Evolutionary conservation across 2,329 filamentous ascomycete species (phyloP).

Genomic region (Fusarium newnesense): DNA sequence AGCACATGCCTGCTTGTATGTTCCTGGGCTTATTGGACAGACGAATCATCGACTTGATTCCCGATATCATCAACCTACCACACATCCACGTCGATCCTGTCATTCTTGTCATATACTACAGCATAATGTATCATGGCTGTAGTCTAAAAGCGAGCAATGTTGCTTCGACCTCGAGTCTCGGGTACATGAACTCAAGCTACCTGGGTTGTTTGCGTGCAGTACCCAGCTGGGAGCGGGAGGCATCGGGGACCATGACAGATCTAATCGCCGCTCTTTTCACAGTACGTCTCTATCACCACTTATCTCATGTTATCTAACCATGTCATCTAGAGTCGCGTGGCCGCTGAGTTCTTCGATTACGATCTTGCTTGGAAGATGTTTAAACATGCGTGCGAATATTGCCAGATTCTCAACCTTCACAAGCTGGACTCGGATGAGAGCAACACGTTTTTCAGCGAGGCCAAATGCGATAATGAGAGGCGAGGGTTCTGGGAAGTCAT

Average conservation of each 20-base stretch:
- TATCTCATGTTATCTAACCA: background rate
- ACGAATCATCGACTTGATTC: conserved; percentile 45
- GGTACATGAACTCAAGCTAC: conserved; percentile 42
- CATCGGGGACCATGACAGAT: conserved; percentile 46
- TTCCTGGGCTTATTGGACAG: conserved; percentile 44
- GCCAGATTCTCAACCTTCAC: conserved; percentile 46
- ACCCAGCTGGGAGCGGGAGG: conserved; percentile 46
- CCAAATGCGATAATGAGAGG: conserved; percentile 40
- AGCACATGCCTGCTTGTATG: conserved; percentile 44
- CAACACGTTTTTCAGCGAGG: conserved; percentile 12
- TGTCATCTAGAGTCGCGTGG: conserved; percentile 40
- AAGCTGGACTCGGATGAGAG: conserved; percentile 44
- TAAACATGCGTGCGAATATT: conserved; percentile 45
- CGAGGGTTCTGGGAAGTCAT: conserved; percentile 49
- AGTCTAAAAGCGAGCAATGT: conserved; percentile 37
- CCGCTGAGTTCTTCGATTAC: conserved; percentile 48
- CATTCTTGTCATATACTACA: conserved; percentile 47
- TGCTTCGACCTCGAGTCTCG: conserved; percentile 10
- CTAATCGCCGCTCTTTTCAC: conserved; percentile 45
- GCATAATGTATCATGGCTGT: conserved; percentile 45
- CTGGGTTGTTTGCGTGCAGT: conserved; percentile 45
- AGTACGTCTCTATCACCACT: conserved; percentile 16
- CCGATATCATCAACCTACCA: conserved; percentile 43
- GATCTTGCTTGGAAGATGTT: conserved; percentile 48
- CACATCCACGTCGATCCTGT: conserved; percentile 47